Evolutionary conservation across 192 early-diverging fungal genomes (phyloP), one percentile per base, ranked within the genome.

Genomic region (Podila clonocystis): DNA sequence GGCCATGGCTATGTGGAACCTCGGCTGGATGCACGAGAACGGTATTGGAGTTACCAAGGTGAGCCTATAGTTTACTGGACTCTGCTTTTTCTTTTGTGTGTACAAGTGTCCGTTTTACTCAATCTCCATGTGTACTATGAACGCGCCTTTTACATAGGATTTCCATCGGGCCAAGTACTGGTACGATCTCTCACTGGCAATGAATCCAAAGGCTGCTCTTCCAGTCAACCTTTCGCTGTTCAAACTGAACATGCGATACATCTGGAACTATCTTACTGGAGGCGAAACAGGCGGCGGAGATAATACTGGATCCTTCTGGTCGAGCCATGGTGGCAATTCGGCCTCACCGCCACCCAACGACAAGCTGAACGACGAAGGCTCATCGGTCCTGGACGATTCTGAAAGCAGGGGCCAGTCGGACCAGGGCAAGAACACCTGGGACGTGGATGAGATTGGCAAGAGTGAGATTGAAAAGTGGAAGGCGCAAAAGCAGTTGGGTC

Each of bases 11-110:
- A 97, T 98, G 95, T 99, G 93, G 92, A 98, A 96, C 71, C 85
- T 99, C 2, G 98, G 95, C 5, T 98, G 92, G 91, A 97, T 99
- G 95, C 87, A 97, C 80, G 97, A 99, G 77, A 90, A 93, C 68
- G 98, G 98, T 41, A 68, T 98, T 33, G 98, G 98, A 7, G 92
- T 97, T 5, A 62, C 88, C n/a, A 90, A 90, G 82, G 91, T 91
- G 73, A 48, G 72, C 62, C 5, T n/a, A 34, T 58, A n/a, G 67
- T 26, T 9, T 58, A 36, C 20, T 59, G 1, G 26, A 19, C 41
- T 34, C 13, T 28, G 52, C 48, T 57, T 20, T 65, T 33, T 33
- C 33, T 33, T 33, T 33, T 33, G 5, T 28, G 55, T 64, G n/a
- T 5, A 9, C 15, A 0, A 9, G 0, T 15, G 11, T 11, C 52